Conservation (phyloP, 306 rosid genomes). For the Cicer pinnatifidum region DNA sequence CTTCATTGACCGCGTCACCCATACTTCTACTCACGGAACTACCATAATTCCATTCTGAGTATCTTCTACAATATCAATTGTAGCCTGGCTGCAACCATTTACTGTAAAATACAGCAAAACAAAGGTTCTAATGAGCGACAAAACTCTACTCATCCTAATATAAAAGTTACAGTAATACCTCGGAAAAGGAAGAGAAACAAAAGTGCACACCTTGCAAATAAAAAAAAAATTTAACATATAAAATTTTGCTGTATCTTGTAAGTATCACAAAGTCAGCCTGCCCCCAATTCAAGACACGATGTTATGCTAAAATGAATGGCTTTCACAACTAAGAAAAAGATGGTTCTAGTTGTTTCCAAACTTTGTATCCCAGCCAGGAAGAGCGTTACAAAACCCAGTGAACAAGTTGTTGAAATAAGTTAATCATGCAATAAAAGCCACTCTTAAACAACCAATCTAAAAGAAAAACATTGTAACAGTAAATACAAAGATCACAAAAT, state of each 20-base stretch:
- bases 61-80: constrained; percentile 35
- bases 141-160: constrained; percentile 31
- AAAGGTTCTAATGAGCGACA: constrained; percentile 11
- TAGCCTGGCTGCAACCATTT: constrained; percentile 39
- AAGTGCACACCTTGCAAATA: constrained; percentile 15
- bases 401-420: constrained; percentile 30
- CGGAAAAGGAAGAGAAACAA: not conserved
- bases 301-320: constrained; percentile 17
- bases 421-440: constrained; percentile 26
- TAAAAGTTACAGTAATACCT: not conserved
- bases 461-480: not conserved
- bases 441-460: constrained; percentile 38
- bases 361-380: not conserved
- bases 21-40: constrained; percentile 50
- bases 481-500: constrained; percentile 27
- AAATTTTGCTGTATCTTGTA: not conserved
- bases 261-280: constrained; percentile 23
- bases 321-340: not conserved
- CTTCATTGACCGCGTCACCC: constrained; percentile 64
- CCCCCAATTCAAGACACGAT: constrained; percentile 8
- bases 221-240: not conserved
- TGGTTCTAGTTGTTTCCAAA: constrained; percentile 11
- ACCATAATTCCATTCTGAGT: constrained; percentile 48
- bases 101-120: constrained; percentile 37
- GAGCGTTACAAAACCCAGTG: not conserved